phyloP scores from a whole-genome alignment of 2,329 filamentous ascomycete genomes.

The Beauveria sp. region DNA sequence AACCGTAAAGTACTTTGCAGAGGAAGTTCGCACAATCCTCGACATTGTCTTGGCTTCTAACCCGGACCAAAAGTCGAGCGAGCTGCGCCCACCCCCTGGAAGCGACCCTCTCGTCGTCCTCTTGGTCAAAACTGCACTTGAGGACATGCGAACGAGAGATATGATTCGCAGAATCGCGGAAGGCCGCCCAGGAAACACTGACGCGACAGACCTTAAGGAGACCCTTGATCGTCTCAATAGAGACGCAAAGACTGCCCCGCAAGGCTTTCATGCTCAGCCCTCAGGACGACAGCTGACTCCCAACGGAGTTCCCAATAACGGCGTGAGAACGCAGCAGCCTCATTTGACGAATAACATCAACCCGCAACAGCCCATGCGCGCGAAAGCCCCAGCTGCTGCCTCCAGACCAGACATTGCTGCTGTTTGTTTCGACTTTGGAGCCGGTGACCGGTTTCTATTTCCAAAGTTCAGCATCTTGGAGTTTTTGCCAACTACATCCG shows the following conservation, averaged over 20 bases:
- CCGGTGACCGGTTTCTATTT: constrained; percentile 69
- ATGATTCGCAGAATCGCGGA: constrained; percentile 49
- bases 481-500: constrained; percentile 41
- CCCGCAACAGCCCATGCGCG: constrained; percentile 46
- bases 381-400: constrained; percentile 48
- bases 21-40: constrained; percentile 49
- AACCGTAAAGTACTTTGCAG: constrained; percentile 53
- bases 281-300: constrained; percentile 17
- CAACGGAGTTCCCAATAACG: constrained; percentile 26
- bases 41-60: constrained; percentile 54
- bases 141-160: constrained; percentile 40
- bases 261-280: constrained; percentile 21
- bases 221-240: constrained; percentile 42
- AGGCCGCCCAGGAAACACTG: constrained; percentile 41
- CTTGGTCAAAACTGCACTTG: constrained; percentile 49
- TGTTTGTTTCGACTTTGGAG: constrained; percentile 65
- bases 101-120: constrained; percentile 50
- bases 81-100: constrained; percentile 44
- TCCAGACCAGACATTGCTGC: constrained; percentile 55
- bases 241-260: constrained; percentile 30
- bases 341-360: constrained; percentile 22
- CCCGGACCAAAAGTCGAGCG: constrained; percentile 44
- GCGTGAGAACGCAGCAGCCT: constrained; percentile 13
- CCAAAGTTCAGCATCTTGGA: constrained; percentile 73
- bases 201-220: constrained; percentile 46